Evolutionary conservation across 73 alveolate genomes (phyloP), one percentile per base, ranked within the genome.

Genomic region (Paraurostyla sp.): DNA sequence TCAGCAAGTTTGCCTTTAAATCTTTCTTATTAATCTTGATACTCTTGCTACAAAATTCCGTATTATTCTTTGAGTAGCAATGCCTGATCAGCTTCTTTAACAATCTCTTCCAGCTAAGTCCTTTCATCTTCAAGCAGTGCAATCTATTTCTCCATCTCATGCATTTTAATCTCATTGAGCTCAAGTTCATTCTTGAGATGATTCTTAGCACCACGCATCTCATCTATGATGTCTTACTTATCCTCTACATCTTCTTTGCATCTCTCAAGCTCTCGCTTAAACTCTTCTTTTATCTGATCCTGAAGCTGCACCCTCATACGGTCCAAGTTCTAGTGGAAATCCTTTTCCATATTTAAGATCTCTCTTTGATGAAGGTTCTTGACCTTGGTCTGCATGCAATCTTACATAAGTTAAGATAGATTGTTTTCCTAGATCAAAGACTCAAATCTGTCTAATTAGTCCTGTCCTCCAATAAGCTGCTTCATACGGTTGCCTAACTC

Each of bases 51-150:
- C 11, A 65, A 22, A 9, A 65, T 6, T 3, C 60, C 82, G 58
- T 65, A 65, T 65, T 65, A 58, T 2, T 65, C 82, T 65, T 65
- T 65, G 23, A 65, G 30, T 40, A 38, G 11, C 58, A 65, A 36
- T 1, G 82, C 82, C 36, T 65, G 36, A 65, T 65, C 82, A 16
- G 82, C 82, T 65, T 65, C 82, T 35, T 65, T 65, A 22, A 65
- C 82, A 2, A 65, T 65, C 36, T 65, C 82, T 22, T 38, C 58
- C 9, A 65, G 25, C 33, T 65, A 38, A 18, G 6, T 25, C 13
- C 82, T 32, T 18, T 65, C 82, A 15, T 65, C 82, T 22, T 65
- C 82, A 33, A 73, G 11, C 30, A 45, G 46, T 22, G 56, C 22
- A 7, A 49, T 9, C 16, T 73, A 30, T n/a, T 49, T 2, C 71